Evolutionary conservation across 2,329 filamentous ascomycete species (phyloP).

Genomic region (Colletotrichum neosansevieriae): DNA sequence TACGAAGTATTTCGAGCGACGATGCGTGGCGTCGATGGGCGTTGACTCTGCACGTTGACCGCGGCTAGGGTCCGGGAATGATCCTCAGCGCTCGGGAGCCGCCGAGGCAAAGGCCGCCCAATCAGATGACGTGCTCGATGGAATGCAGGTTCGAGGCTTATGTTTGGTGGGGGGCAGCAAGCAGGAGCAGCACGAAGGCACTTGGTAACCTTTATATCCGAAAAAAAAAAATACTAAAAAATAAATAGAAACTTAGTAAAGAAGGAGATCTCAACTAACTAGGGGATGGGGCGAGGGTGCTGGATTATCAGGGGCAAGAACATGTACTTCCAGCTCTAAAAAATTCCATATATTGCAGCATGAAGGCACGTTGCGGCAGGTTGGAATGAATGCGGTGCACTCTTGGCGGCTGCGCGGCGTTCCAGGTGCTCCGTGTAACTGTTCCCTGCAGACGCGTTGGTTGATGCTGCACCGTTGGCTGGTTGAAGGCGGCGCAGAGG

Average conservation of each 20-base stretch:
- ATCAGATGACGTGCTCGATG: constrained; percentile 43
- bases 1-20: neutral
- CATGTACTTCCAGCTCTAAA: too few species aligned
- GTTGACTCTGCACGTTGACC: constrained; percentile 39
- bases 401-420: constrained; percentile 30
- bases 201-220: too few species aligned
- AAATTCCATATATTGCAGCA: too few species aligned
- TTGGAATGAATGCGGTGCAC: constrained; percentile 22
- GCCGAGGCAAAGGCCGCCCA: constrained; percentile 45
- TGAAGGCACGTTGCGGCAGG: constrained; percentile 1
- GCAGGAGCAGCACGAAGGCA: constrained; percentile 5
- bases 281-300: too few species aligned
- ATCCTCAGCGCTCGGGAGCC: constrained; percentile 42
- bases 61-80: constrained; percentile 41
- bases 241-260: too few species aligned
- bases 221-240: too few species aligned
- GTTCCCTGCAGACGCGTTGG: constrained; percentile 17
- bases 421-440: constrained; percentile 12
- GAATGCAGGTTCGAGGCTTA: constrained; percentile 37
- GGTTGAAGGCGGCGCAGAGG: neutral
- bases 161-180: constrained; percentile 22
- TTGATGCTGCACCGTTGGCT: constrained; percentile 13
- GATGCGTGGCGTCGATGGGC: constrained; percentile 37
- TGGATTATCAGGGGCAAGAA: too few species aligned
- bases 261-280: too few species aligned